Evolutionary conservation across 179 eudicot genomes (phyloP).

Genomic region (Silene noctiflora): DNA sequence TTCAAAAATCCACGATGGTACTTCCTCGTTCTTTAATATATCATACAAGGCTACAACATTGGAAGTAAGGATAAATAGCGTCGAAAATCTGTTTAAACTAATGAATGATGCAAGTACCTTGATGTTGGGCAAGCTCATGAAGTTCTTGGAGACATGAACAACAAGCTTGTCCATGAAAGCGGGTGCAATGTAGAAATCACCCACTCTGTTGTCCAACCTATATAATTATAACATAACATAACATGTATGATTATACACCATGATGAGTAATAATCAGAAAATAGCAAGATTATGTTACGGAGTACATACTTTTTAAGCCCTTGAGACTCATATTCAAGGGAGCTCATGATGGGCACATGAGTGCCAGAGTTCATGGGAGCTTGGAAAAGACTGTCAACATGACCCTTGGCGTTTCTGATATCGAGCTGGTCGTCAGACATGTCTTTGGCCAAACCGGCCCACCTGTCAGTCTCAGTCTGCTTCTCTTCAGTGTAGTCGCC

Average conservation of each 20-base stretch:
- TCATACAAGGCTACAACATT: too few relatives aligned
- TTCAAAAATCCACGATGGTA: too few relatives aligned
- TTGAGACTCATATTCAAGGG: conserved; percentile 66
- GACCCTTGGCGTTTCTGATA: conserved; percentile 87
- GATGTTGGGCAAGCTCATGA: conserved; percentile 82
- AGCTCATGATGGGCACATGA: conserved; percentile 60
- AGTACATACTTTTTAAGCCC: conserved; percentile 51
- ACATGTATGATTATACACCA: background rate
- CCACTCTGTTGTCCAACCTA: conserved; percentile 68
- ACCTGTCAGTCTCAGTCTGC: conserved; percentile 61
- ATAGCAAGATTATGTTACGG: background rate
- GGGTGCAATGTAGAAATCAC: conserved; percentile 73
- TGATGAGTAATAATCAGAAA: background rate
- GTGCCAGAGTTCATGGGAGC: conserved; percentile 70
- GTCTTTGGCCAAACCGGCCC: conserved; percentile 60
- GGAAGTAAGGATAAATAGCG: too few relatives aligned
- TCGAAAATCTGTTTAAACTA: too few relatives aligned
- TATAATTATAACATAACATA: background rate
- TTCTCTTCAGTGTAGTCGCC: conserved; percentile 44
- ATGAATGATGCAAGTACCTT: conserved; percentile 52
- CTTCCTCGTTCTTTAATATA: too few relatives aligned
- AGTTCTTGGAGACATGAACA: conserved; percentile 79
- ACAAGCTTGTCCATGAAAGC: conserved; percentile 88
- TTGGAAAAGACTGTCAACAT: conserved; percentile 84
- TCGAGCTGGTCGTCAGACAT: conserved; percentile 87